Evolutionary conservation across 495 filamentous ascomycete genomes (phyloP).

Genomic region (Talaromyces wortmannii): DNA sequence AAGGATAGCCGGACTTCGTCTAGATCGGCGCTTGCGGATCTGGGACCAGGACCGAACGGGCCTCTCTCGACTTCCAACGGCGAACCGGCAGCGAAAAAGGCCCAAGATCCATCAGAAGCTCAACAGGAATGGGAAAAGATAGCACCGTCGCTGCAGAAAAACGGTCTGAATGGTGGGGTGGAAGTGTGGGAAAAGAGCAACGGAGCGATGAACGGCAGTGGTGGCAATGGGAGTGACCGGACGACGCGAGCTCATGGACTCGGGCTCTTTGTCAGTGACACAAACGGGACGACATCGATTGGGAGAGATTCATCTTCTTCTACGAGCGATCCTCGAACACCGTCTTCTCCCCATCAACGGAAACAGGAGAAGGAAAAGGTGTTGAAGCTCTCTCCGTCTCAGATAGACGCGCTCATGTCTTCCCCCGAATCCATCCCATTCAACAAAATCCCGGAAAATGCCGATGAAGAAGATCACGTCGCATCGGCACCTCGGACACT

Average conservation of each 20-base stretch:
- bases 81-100: not conserved
- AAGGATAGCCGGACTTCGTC: not conserved
- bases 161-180: not conserved
- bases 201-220: not conserved
- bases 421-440: constrained; percentile 47
- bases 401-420: constrained; percentile 50
- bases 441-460: constrained; percentile 17
- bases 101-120: not conserved
- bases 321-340: not conserved
- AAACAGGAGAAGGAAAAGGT: constrained; percentile 21
- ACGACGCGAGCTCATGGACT: not conserved
- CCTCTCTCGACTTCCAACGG: not conserved
- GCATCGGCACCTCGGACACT: not conserved
- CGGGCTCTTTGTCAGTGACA: not conserved
- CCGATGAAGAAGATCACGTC: not conserved
- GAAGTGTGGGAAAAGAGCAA: not conserved
- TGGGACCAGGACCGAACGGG: constrained; percentile 2
- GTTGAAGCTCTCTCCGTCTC: constrained; percentile 43
- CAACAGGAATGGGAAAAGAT: constrained; percentile 3
- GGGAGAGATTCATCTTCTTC: not conserved
- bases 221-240: not conserved
- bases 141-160: not conserved
- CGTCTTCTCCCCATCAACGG: not conserved
- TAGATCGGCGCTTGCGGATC: not conserved
- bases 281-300: not conserved